Percentiles rank a stretch among this genome's conserved stretches.
Evolutionary conservation across 2,329 filamentous ascomycete genomes (phyloP).

Genomic region (Stromatinia cepivora): DNA sequence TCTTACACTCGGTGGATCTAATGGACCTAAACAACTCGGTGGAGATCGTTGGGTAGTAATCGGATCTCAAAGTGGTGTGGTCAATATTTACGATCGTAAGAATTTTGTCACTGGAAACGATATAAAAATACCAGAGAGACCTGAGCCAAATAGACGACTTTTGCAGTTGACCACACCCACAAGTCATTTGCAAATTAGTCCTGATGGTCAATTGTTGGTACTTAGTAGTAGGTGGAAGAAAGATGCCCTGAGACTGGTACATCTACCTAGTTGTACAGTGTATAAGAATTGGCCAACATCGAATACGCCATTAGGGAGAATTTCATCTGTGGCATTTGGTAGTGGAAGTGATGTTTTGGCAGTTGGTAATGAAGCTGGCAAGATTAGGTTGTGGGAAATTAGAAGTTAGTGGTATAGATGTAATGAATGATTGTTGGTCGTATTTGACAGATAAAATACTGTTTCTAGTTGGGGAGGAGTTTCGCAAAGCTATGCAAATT

Average conservation of each 20-base stretch:
- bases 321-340: conserved; percentile 72
- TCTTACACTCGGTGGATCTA: conserved; percentile 71
- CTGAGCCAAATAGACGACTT: conserved; percentile 70
- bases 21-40: conserved; percentile 61
- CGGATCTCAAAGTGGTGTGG: conserved; percentile 81
- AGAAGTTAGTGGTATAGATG: conserved; percentile 50
- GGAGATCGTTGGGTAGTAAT: conserved; percentile 87
- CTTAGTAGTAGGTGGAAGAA: conserved; percentile 86
- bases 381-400: conserved; percentile 90
- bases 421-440: conserved; percentile 11
- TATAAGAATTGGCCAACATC: conserved; percentile 97
- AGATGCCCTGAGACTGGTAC: conserved; percentile 82
- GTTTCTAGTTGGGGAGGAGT: not conserved
- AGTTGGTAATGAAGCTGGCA: conserved; percentile 85
- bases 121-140: conserved; percentile 61
- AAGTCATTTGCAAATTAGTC: conserved; percentile 76
- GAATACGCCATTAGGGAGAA: conserved; percentile 81
- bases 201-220: conserved; percentile 84
- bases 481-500: not conserved
- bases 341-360: conserved; percentile 69
- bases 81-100: conserved; percentile 87
- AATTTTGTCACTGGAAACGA: conserved; percentile 44
- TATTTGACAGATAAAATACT: not conserved
- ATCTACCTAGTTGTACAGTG: conserved; percentile 88
- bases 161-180: conserved; percentile 88